Evolutionary conservation across 768 basidiomycete species (phyloP), one percentile per base, ranked within the genome.

Genomic region (Mycena galericulata): DNA sequence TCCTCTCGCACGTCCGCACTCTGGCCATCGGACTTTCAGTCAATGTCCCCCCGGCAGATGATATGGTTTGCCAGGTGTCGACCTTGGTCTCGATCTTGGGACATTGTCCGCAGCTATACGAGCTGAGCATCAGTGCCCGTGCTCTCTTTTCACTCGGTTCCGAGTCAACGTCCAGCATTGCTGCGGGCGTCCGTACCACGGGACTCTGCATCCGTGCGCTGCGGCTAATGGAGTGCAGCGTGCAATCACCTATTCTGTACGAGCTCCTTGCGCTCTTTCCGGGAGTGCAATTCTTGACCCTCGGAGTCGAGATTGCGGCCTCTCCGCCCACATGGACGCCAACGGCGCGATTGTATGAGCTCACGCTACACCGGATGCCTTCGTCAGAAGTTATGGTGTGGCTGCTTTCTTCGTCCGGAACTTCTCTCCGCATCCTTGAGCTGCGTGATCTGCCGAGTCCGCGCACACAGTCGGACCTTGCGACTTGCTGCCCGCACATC

Each of bases 221-320:
- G 5, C 50, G 51, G 10, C 62, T 86, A 26, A 60, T 73, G 15
- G 47, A 65, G 0, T 83, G 79, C 60, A 81, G 83, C 47, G 74
- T 82, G 1, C 83, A 84, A 72, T 84, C 84, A 8, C 82, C 83
- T 18, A 74, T 85, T 24, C 68, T 85, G 7, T 86, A 82, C 56
- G 80, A 85, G 55, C 74, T 86, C 0, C 73, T 86, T 22, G 70
- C 68, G 0, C 75, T 83, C 41, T 82, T 83, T 76, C 79, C 81
- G 0, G 73, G 67, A 22, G 67, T 85, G 61, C 75, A 71, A 24
- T 83, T 82, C 70, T 77, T 86, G 61, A 77, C 77, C 41, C 55
- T 86, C 26, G 81, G 79, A 7, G 70, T 76, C 7, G 83, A 84
- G 62, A 75, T 84, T 43, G 79, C 73, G 18, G 79, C 78, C 1